phyloP scores from a whole-genome alignment of 805 yeast genomes.

The Nakazawaea molendinolei region DNA sequence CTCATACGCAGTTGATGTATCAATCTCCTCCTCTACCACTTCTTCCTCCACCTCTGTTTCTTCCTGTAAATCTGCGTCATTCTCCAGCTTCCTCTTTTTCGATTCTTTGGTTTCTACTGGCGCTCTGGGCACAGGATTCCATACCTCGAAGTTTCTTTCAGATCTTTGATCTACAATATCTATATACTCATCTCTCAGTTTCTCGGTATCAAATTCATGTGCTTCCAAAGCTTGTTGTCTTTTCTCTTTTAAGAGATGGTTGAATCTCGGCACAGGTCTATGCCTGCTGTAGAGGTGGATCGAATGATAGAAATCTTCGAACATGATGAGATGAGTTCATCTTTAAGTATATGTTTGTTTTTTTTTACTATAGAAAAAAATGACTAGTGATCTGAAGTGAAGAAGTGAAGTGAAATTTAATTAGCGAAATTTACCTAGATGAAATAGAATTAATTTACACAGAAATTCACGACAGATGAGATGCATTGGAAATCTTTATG shows the following conservation, averaged over 20 bases:
- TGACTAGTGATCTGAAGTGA: no score
- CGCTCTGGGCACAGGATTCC: conserved; percentile 1
- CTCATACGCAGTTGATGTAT: neutral
- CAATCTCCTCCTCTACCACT: neutral
- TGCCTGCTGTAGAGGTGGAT: neutral
- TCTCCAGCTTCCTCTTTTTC: conserved; percentile 6
- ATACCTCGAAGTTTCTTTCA: conserved; percentile 5
- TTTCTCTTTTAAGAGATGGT: neutral
- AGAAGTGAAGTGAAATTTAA: no score
- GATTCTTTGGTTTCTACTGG: neutral
- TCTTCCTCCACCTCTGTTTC: conserved; percentile 3
- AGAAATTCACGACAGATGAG: no score
- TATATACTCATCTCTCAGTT: neutral
- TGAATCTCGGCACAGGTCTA: neutral
- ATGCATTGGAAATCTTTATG: no score
- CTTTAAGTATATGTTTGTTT: no score
- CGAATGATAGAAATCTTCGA: conserved; percentile 1
- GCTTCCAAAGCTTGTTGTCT: neutral
- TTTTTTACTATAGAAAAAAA: no score
- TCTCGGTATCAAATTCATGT: neutral
- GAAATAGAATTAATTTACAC: no score
- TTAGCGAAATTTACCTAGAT: no score
- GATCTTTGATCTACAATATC: neutral
- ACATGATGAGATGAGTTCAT: no score
- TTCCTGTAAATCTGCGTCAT: neutral